phyloP scores from a whole-genome alignment of 768 basidiomycete genomes.

The Hypholoma sublateritium region DNA sequence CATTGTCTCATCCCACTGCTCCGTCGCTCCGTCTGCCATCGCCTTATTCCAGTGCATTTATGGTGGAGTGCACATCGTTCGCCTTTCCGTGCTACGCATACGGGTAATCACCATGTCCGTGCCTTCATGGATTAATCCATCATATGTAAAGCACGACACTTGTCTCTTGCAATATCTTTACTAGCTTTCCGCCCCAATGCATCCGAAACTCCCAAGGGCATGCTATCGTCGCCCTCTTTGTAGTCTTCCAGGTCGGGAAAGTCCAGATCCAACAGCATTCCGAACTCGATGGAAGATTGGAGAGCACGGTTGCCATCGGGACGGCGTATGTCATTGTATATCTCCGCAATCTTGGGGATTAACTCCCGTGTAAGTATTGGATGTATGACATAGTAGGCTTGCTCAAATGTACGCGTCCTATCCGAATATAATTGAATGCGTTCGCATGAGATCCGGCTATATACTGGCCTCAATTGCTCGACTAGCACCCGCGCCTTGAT shows the following conservation, averaged over 20 bases:
- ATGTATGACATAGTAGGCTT: not conserved
- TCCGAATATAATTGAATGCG: not conserved
- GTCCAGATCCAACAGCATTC: not conserved
- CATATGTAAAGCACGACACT: not conserved
- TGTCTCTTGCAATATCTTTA: not conserved
- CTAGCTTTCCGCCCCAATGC: not conserved
- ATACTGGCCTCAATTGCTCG: not conserved
- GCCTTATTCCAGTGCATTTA: too few species aligned
- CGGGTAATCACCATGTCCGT: too few species aligned
- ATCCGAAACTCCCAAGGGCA: not conserved
- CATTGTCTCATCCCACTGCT: too few species aligned
- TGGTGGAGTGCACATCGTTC: too few species aligned
- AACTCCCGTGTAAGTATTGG: not conserved
- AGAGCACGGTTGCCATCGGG: not conserved
- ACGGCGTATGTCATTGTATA: slow-evolving; percentile 1
- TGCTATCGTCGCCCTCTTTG: not conserved
- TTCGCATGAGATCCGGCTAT: not conserved
- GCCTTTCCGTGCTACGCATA: too few species aligned
- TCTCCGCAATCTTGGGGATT: not conserved
- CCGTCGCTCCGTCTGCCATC: too few species aligned
- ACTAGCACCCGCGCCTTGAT: slow-evolving; percentile 4
- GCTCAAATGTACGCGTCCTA: slow-evolving; percentile 1
- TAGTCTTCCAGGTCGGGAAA: not conserved
- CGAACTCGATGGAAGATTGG: not conserved
- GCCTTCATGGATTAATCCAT: too few species aligned